phyloP scores from a whole-genome alignment of 1,139 yeast genomes.

The Yamadazyma buinensis region DNA sequence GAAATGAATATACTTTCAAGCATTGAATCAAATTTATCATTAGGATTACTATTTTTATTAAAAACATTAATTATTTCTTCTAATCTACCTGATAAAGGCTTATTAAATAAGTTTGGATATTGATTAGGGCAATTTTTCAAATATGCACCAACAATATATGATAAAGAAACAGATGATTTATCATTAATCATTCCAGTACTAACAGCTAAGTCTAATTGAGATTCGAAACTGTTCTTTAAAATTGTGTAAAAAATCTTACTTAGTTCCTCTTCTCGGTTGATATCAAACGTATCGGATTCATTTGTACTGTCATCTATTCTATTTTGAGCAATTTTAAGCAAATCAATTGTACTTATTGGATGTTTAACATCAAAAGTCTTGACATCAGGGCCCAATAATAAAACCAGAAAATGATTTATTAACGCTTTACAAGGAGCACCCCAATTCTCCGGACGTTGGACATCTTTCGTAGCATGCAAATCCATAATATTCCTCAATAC shows the following conservation, averaged over 20 bases:
- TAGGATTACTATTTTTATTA: constrained; percentile 5
- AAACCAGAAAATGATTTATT: constrained; percentile 7
- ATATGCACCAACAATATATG: constrained; percentile 10
- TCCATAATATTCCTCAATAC: constrained; percentile 9
- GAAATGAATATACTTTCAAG: constrained; percentile 9
- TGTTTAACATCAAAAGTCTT: constrained; percentile 9
- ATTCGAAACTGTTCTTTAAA: constrained; percentile 15
- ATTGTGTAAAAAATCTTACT: constrained; percentile 15
- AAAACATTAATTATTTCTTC: constrained; percentile 9
- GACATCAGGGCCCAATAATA: constrained; percentile 18
- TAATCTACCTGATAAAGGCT: constrained; percentile 7
- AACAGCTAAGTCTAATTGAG: constrained; percentile 4
- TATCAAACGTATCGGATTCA: not conserved
- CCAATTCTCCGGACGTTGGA: constrained; percentile 9
- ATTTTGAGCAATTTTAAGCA: constrained; percentile 9
- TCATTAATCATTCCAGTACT: constrained; percentile 1
- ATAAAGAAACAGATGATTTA: constrained; percentile 3
- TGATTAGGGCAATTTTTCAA: constrained; percentile 5
- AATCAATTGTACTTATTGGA: constrained; percentile 11
- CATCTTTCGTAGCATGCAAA: constrained; percentile 10
- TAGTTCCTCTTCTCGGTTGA: constrained; percentile 15
- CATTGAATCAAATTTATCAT: constrained; percentile 4
- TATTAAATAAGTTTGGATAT: constrained; percentile 6
- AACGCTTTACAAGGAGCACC: constrained; percentile 12
- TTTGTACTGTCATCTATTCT: not conserved